phyloP scores from a whole-genome alignment of 257 asterid genomes.

The Solanum okadae region DNA sequence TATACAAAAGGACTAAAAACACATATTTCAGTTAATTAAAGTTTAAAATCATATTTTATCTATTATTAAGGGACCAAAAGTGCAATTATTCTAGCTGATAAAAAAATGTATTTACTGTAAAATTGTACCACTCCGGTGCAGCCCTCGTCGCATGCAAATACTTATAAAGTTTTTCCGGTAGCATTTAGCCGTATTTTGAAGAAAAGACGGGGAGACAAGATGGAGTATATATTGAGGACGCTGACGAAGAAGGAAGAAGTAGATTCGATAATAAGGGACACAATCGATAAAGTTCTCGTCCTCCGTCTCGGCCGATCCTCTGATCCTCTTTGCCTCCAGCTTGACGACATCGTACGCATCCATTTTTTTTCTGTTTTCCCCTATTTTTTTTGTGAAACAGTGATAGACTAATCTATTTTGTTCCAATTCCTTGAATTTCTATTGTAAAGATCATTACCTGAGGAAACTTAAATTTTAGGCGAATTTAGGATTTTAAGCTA shows the following conservation, averaged over 20 bases:
- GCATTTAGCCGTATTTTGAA: not conserved
- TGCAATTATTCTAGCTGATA: not conserved
- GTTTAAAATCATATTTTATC: not conserved
- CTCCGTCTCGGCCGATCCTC: constrained; percentile 84
- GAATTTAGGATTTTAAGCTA: not conserved
- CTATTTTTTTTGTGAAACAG: not conserved
- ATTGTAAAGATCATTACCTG: not conserved
- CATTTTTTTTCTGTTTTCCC: not conserved
- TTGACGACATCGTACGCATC: constrained; percentile 62
- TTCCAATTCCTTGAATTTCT: not conserved
- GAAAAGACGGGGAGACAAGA: constrained; percentile 3
- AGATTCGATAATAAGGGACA: constrained; percentile 69
- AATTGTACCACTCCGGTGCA: not conserved
- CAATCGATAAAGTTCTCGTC: constrained; percentile 83
- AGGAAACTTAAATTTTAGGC: not conserved
- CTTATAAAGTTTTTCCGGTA: not conserved
- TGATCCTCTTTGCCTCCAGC: constrained; percentile 74
- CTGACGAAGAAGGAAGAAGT: constrained; percentile 56
- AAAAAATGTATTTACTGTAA: not conserved
- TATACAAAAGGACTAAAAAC: not conserved
- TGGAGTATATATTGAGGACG: constrained; percentile 64
- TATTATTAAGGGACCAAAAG: not conserved
- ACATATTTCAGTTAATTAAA: not conserved
- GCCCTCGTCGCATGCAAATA: not conserved
- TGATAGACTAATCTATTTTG: not conserved